Conservation (phyloP, 352 stramenopile species). For the Plasmopara halstedii region DNA sequence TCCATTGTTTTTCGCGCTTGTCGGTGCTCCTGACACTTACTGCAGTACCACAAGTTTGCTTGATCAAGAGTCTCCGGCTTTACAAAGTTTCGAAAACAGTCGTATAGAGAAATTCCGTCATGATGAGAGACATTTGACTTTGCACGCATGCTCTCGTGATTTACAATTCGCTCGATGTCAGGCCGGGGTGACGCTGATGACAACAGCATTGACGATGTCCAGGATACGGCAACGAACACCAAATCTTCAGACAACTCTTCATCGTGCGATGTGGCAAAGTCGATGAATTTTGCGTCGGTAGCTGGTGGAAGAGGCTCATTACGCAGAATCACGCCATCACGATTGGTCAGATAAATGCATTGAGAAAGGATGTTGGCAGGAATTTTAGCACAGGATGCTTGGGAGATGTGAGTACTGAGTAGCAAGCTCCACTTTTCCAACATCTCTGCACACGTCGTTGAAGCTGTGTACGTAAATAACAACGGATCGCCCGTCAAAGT, state of each 20-base stretch:
- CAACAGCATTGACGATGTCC: slow-evolving; percentile 36
- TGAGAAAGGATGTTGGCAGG: slow-evolving; percentile 34
- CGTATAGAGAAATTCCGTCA: slow-evolving; percentile 49
- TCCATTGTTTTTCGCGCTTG: slow-evolving; percentile 77
- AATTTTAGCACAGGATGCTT: slow-evolving; percentile 28
- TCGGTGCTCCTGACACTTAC: slow-evolving; percentile 65
- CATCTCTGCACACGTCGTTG: slow-evolving; percentile 55
- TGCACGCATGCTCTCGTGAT: slow-evolving; percentile 39
- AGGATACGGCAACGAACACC: slow-evolving; percentile 49
- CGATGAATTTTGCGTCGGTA: slow-evolving; percentile 35
- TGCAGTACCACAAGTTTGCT: slow-evolving; percentile 84
- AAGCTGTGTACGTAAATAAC: slow-evolving; percentile 50
- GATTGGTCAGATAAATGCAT: slow-evolving; percentile 48
- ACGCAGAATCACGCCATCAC: slow-evolving; percentile 42
- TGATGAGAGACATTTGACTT: slow-evolving; percentile 18
- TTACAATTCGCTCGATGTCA: slow-evolving; percentile 44
- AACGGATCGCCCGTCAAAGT: slow-evolving; percentile 52
- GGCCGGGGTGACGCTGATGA: slow-evolving; percentile 33
- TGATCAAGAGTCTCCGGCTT: slow-evolving; percentile 73
- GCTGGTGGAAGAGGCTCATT: slow-evolving; percentile 40
- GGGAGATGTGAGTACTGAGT: slow-evolving; percentile 35
- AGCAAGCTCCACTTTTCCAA: slow-evolving; percentile 50
- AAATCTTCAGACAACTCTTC: slow-evolving; percentile 35
- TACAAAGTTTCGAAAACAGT: slow-evolving; percentile 85
- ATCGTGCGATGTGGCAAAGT: slow-evolving; percentile 37